phyloP scores from a whole-genome alignment of 2,329 filamentous ascomycete species.

The Epicoccum nigrum region DNA sequence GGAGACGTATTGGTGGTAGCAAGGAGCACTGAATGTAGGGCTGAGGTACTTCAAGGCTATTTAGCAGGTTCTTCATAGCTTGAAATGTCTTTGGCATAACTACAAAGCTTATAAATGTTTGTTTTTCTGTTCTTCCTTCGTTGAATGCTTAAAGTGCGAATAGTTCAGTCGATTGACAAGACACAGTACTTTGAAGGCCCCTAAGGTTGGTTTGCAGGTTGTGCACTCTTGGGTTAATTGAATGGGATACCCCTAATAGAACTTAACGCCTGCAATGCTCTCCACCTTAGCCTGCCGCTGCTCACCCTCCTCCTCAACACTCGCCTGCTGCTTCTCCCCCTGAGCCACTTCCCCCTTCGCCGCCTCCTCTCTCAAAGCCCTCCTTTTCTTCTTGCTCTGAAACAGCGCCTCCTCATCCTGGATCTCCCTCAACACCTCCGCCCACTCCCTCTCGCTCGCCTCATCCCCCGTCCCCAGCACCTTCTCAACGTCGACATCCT shows the following conservation, averaged over 20 bases:
- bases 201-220: too few relatives aligned
- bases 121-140: too few relatives aligned
- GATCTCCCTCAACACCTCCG: constrained; percentile 74
- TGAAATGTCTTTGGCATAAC: too few relatives aligned
- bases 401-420: constrained; percentile 66
- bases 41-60: too few relatives aligned
- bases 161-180: neutral
- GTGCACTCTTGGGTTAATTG: too few relatives aligned
- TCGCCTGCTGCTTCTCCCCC: constrained; percentile 18
- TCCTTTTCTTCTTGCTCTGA: constrained; percentile 50
- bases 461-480: constrained; percentile 78
- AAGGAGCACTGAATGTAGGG: too few relatives aligned
- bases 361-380: constrained; percentile 29
- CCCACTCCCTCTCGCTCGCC: constrained; percentile 82
- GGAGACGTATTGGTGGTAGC: too few relatives aligned
- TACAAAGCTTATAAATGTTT: too few relatives aligned
- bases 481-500: constrained; percentile 73
- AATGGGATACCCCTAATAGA: too few relatives aligned
- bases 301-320: constrained; percentile 19
- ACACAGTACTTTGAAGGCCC: too few relatives aligned
- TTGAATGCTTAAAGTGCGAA: too few relatives aligned
- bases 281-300: constrained; percentile 28
- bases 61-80: too few relatives aligned
- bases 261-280: constrained; percentile 37
- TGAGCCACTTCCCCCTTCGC: constrained; percentile 20